A percentile compares a stretch with the other conserved stretches of the same genome.
Evolutionary conservation across 2,329 filamentous ascomycete genomes (phyloP).

Genomic region (Aspergillus quadricinctus): DNA sequence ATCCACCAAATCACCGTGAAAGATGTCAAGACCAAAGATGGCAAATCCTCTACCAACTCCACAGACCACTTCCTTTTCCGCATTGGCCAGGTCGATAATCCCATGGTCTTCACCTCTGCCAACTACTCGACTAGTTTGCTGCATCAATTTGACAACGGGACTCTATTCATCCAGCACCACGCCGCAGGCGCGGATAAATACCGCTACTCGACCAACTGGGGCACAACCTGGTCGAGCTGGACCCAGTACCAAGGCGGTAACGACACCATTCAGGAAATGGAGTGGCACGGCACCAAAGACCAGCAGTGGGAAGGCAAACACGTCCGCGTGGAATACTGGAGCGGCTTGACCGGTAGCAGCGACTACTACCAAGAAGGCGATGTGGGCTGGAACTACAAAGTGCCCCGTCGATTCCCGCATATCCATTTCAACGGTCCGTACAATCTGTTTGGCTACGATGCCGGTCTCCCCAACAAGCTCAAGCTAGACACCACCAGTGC

Average conservation of each 20-base stretch:
- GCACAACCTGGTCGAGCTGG: conserved; percentile 57
- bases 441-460: conserved; percentile 61
- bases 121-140: conserved; percentile 57
- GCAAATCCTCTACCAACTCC: conserved; percentile 44
- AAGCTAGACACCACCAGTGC: conserved; percentile 42
- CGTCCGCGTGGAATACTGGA: conserved; percentile 60
- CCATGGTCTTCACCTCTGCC: conserved; percentile 54
- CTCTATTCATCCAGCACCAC: conserved; percentile 51
- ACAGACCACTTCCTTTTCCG: conserved; percentile 58
- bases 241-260: conserved; percentile 49
- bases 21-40: conserved; percentile 45
- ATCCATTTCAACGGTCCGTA: conserved; percentile 58
- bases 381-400: conserved; percentile 34
- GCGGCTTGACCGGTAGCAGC: conserved; percentile 54
- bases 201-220: conserved; percentile 59
- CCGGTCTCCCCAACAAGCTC: conserved; percentile 52
- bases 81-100: conserved; percentile 53
- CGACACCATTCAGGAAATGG: conserved; percentile 42
- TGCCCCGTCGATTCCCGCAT: conserved; percentile 54
- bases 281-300: conserved; percentile 53
- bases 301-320: conserved; percentile 60
- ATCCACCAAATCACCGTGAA: conserved; percentile 54
- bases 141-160: conserved; percentile 36
- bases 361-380: conserved; percentile 58
- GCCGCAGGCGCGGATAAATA: conserved; percentile 59